A percentile compares a stretch with the other conserved stretches of the same genome.
Evolutionary conservation across 78 protist genomes (phyloP).

Genomic region (Dictyostelium discoideum): dicty_2.7 NC_007088.5:6110001-6110500

Average conservation of each 20-base stretch:
- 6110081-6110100: not conserved
- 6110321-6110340: conserved; percentile 40
- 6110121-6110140: not conserved
- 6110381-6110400: conserved; percentile 94
- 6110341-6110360: conserved; percentile 45
- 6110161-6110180: conserved; percentile 43
- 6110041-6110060: not conserved
- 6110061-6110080: not conserved
- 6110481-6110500: conserved; percentile 86
- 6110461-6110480: conserved; percentile 33
- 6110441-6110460: not conserved
- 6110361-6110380: conserved; percentile 84
- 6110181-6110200: conserved; percentile 60
- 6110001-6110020: not conserved
- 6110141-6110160: conserved; percentile 9
- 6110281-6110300: not conserved
- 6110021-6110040: not conserved
- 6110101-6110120: not conserved
- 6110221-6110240: conserved; percentile 18
- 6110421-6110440: not conserved
- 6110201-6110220: not conserved
- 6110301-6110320: conserved; percentile 38
- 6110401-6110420: conserved; percentile 40
- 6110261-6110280: conserved; percentile 26
- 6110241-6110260: conserved; percentile 45